Evolutionary conservation across 257 asterid species (phyloP).

Genomic region (Rubia yunnanensis): DNA sequence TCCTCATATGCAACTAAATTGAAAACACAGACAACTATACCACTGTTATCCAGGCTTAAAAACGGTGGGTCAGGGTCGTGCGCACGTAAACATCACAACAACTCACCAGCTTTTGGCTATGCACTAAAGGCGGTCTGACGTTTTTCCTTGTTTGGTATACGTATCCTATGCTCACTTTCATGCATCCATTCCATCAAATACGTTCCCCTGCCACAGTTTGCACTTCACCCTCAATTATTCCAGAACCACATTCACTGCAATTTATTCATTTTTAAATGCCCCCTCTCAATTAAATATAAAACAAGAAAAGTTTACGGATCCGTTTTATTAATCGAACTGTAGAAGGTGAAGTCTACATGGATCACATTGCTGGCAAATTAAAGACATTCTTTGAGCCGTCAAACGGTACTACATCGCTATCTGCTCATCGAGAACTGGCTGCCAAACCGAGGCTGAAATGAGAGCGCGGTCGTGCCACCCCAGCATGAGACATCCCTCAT

Average conservation of each 20-base stretch:
- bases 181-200: constrained; percentile 1
- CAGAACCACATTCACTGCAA: too few relatives aligned
- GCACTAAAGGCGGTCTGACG: not conserved
- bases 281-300: too few relatives aligned
- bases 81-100: constrained; percentile 12
- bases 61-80: not conserved
- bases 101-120: not conserved
- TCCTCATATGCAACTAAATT: too few relatives aligned
- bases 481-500: constrained; percentile 20
- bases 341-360: too few relatives aligned
- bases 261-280: too few relatives aligned
- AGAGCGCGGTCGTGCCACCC: constrained; percentile 33
- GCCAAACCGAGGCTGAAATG: constrained; percentile 31
- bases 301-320: too few relatives aligned
- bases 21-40: too few relatives aligned
- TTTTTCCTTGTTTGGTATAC: constrained; percentile 4
- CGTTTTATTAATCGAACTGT: too few relatives aligned
- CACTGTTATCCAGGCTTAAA: too few relatives aligned
- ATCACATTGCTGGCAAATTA: too few relatives aligned
- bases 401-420: too few relatives aligned
- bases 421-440: not conserved
- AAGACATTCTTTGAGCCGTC: too few relatives aligned
- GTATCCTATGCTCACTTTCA: constrained; percentile 1
- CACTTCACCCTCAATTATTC: not conserved
- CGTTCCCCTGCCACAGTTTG: not conserved